Evolutionary conservation across 2,329 filamentous ascomycete species (phyloP).

Genomic region (Neonectria hederae): DNA sequence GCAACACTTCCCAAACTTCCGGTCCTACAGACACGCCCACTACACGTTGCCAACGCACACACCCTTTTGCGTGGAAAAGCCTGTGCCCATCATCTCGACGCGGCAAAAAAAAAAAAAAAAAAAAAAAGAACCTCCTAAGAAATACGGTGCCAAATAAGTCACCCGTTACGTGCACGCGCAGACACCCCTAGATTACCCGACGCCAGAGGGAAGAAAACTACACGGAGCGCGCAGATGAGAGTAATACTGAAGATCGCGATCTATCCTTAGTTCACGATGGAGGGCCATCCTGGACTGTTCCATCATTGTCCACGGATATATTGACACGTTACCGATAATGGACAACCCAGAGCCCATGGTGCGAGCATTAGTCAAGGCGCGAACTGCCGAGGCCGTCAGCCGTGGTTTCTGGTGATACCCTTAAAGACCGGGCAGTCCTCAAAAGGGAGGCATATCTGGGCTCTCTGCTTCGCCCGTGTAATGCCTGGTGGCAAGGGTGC

Average conservation of each 20-base stretch:
- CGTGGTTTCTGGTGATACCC: slow-evolving; percentile 4
- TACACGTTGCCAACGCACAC: slow-evolving; percentile 8
- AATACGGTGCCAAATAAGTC: neutral
- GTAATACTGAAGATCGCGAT: neutral
- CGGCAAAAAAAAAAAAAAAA: slow-evolving; percentile 2
- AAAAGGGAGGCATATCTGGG: neutral
- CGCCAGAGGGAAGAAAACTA: slow-evolving; percentile 13
- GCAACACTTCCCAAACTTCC: slow-evolving; percentile 29
- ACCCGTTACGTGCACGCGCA: slow-evolving; percentile 1
- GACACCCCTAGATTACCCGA: slow-evolving; percentile 5
- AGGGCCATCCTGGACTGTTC: slow-evolving; percentile 11
- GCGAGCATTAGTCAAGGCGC: slow-evolving; percentile 15
- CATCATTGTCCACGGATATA: neutral
- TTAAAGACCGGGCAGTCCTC: slow-evolving; percentile 10
- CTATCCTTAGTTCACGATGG: slow-evolving; percentile 19
- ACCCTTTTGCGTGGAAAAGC: neutral
- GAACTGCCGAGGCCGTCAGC: slow-evolving; percentile 35
- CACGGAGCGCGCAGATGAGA: slow-evolving; percentile 4
- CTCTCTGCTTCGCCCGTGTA: slow-evolving; percentile 2
- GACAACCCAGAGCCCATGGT: slow-evolving; percentile 15
- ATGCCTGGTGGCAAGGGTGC: slow-evolving; percentile 20
- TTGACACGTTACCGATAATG: slow-evolving; percentile 11
- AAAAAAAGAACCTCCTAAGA: neutral
- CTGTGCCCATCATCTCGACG: slow-evolving; percentile 1
- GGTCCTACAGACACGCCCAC: slow-evolving; percentile 9